Base-by-base conservation (phyloP, 73 alveolate species). In the Uronychia binucleata region DNA sequence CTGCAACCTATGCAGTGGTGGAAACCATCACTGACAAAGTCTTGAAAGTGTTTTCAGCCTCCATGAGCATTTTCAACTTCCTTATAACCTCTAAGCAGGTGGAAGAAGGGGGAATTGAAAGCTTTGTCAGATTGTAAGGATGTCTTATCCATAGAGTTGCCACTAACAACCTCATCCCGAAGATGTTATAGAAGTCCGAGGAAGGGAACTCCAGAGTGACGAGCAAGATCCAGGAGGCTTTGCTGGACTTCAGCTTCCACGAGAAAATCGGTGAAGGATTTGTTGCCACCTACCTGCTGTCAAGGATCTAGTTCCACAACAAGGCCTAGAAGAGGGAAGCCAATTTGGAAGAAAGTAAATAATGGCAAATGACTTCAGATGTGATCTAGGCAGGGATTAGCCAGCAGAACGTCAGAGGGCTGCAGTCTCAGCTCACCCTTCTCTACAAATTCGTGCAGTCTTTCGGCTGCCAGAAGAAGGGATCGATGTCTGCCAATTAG, bases 211-310 rank as follows among this genome's bases (percentile, higher is more conserved):
- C 90, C 28, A 59, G 95, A 35, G 57, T 85, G 57, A 76, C 91
- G 26, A 79, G 78, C 32, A 84, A 85, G 57, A 88, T 87, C 0
- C 95, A 90, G 33, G 95, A 90, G 30, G 60, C 88, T 33, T 57
- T 90, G 25, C 32, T 90, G 0, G 95, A 90, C 58, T 85, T 85
- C 59, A 26, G 82, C 19, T 90, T 74, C 74, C 95, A 90, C 74
- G 91, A 91, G 0, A 80, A 34, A 76, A 85, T 90, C 28, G 95
- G 95, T 0, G 95, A 89, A 77, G 95, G 91, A 19, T 87, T 82
- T 59, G 95, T 77, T 19, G 59, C 92, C n/a, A 57, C 95, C 13
- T 89, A 82, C 75, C 79, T 89, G 0, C 14, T 89, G 0, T 59
- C 84, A 57, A 83, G 89, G 28, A 58, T 89, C 31, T 31, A 84